Base-by-base conservation (phyloP, 176 grass and related monocot genomes). In the Secale cereale region DNA sequence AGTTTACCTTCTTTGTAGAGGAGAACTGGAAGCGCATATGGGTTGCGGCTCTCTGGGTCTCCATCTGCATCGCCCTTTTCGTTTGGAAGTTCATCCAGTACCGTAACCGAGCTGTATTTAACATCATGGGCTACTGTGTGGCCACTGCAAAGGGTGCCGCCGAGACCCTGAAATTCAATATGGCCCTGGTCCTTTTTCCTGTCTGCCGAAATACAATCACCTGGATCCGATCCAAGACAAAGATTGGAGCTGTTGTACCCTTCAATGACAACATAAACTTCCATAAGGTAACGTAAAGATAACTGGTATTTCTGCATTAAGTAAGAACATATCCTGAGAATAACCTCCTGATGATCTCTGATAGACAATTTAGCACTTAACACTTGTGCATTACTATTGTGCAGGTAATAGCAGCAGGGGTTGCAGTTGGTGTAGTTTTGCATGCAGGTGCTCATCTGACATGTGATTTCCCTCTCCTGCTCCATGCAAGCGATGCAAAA, bases 221-320 rank as follows among this genome's bases (percentile, higher is more conserved):
- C 46, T 94, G 92, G 92, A 89, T 97, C 85, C 74, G 94, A 25
- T 93, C 88, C 3, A 94, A 97, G 80, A 97, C 94, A 76, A 83
- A 94, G 65, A 85, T 97, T 30, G 94, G 94, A 67, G 89, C 80
- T 30, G 54, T 86, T 37, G 74, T 97, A 14, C 94, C 94, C 57
- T 97, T 94, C 86, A 92, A 97, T 48, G 94, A 97, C 85, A 97
- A 93, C n/a, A 93, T 94, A 74, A 97, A 97, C 56, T 97, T 97
- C 46, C 94, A 97, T 57, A 97, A 94, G 88, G 94, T 91, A 85
- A 74, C 48, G 25, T 26, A 17, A 45, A n/a, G n/a, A 74, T 46
- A 48, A 48, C 1, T 16, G 45, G 45, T 5, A 48, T 48, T 48
- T 48, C 45, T 5, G 45, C 45, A 48, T 48, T 16, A 48, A 48